phyloP scores from a whole-genome alignment of 768 basidiomycete species.

The Aureoboletus auriporus region DNA sequence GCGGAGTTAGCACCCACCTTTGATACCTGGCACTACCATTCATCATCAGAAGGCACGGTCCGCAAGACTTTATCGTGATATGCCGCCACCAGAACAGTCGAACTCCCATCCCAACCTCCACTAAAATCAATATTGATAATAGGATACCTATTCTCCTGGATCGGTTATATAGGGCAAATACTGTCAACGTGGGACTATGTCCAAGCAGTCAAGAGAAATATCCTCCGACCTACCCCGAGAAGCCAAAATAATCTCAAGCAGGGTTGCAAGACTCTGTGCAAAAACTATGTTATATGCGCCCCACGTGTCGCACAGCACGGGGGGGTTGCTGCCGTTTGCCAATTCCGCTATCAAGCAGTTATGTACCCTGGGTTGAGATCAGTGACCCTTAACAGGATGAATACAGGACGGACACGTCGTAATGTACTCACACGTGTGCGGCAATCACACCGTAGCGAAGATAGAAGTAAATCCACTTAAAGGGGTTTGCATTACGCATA shows the following conservation, averaged over 20 bases:
- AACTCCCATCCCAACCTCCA: neutral
- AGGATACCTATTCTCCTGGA: constrained; percentile 11
- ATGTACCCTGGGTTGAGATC: constrained; percentile 8
- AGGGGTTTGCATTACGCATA: constrained; percentile 15
- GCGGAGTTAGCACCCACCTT: constrained; percentile 1
- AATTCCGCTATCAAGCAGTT: constrained; percentile 8
- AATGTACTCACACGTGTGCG: constrained; percentile 17
- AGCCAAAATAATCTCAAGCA: constrained; percentile 16
- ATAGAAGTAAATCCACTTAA: constrained; percentile 31
- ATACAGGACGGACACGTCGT: neutral
- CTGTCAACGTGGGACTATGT: constrained; percentile 2
- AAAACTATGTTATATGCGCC: neutral
- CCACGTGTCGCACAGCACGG: constrained; percentile 10
- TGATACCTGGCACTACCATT: neutral
- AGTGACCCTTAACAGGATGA: neutral
- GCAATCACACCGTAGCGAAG: constrained; percentile 23
- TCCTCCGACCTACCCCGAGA: constrained; percentile 9
- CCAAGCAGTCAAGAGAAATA: neutral
- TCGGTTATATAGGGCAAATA: constrained; percentile 19
- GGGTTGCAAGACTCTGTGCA: constrained; percentile 7
- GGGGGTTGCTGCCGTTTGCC: constrained; percentile 10
- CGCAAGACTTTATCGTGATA: neutral
- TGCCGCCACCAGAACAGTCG: constrained; percentile 1
- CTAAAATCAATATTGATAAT: constrained; percentile 2
- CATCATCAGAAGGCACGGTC: constrained; percentile 9